Conservation (phyloP, 2,329 filamentous ascomycete species). For the Reticulascus tulasneorum region DNA sequence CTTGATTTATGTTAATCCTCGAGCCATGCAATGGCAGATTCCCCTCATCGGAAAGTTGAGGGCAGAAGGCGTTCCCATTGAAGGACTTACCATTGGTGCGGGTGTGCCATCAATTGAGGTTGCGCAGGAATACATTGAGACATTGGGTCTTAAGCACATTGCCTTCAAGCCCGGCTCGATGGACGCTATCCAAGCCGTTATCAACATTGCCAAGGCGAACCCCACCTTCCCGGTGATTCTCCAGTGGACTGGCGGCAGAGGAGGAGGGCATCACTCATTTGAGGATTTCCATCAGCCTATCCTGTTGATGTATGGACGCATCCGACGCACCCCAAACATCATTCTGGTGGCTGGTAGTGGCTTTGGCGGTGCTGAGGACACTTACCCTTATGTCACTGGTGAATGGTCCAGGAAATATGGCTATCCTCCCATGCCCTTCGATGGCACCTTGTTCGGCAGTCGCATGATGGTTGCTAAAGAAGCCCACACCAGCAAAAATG, state of each 20-base stretch:
- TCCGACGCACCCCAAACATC: slow-evolving; percentile 81
- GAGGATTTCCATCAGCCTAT: slow-evolving; percentile 95
- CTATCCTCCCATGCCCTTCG: slow-evolving; percentile 90
- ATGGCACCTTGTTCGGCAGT: slow-evolving; percentile 85
- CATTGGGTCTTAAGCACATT: slow-evolving; percentile 88
- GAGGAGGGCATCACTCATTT: slow-evolving; percentile 90
- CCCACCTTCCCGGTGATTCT: slow-evolving; percentile 88
- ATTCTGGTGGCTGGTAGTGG: slow-evolving; percentile 87
- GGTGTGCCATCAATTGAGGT: slow-evolving; percentile 93
- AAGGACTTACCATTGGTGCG: slow-evolving; percentile 87
- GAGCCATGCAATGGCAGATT: slow-evolving; percentile 90
- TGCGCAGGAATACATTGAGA: slow-evolving; percentile 90
- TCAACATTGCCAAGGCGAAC: slow-evolving; percentile 93
- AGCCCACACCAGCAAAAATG: slow-evolving; percentile 79
- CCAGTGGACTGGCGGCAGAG: slow-evolving; percentile 93
- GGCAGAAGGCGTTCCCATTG: slow-evolving; percentile 82
- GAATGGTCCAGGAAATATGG: slow-evolving; percentile 83
- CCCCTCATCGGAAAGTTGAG: slow-evolving; percentile 76
- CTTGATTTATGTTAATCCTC: slow-evolving; percentile 85
- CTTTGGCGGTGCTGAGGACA: slow-evolving; percentile 85
- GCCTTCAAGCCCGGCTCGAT: slow-evolving; percentile 89
- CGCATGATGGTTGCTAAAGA: slow-evolving; percentile 96
- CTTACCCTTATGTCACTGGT: slow-evolving; percentile 88
- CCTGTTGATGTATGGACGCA: slow-evolving; percentile 84
- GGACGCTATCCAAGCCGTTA: slow-evolving; percentile 81